These are phyloP conservation scores for Microthlaspi erraticum DNA, from an alignment of 345 rosid species.

Conservation along the genomic window DNA sequence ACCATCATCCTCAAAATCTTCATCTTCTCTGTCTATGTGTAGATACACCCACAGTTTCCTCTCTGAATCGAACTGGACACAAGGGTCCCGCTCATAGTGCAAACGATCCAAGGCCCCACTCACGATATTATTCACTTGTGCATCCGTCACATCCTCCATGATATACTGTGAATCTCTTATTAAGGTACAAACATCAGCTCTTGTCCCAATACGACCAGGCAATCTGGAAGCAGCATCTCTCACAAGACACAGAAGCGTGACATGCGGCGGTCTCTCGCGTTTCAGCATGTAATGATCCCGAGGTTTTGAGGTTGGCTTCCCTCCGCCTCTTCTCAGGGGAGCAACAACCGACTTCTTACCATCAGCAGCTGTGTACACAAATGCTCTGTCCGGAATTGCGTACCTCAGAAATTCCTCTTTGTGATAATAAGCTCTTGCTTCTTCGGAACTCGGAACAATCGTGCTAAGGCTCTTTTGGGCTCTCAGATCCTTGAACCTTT, in stretches of 20 bases:
- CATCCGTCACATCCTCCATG: conserved; percentile 93
- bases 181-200: conserved; percentile 99
- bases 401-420: conserved; percentile 92
- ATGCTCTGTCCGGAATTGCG: conserved; percentile 98
- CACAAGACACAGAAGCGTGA: conserved; percentile 95
- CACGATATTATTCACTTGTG: conserved; percentile 93
- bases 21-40: conserved; percentile 97
- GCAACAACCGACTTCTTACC: conserved; percentile 97
- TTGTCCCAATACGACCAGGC: conserved; percentile 99
- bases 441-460: conserved; percentile 79
- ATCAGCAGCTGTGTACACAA: conserved; percentile 96
- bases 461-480: conserved; percentile 99
- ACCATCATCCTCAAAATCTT: conserved; percentile 99
- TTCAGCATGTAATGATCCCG: conserved; percentile 99
- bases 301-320: conserved; percentile 99
- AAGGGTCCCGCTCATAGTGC: conserved; percentile 99
- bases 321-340: conserved; percentile 98
- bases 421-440: conserved; percentile 87
- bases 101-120: conserved; percentile 99
- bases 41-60: conserved; percentile 98
- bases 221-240: conserved; percentile 98
- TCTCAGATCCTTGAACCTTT: conserved; percentile 94
- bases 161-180: conserved; percentile 91
- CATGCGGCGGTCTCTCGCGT: conserved; percentile 99
- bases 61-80: conserved; percentile 91